Evolutionary conservation across 768 basidiomycete species (phyloP).

Genomic region (Leccinum ochraceum): DNA sequence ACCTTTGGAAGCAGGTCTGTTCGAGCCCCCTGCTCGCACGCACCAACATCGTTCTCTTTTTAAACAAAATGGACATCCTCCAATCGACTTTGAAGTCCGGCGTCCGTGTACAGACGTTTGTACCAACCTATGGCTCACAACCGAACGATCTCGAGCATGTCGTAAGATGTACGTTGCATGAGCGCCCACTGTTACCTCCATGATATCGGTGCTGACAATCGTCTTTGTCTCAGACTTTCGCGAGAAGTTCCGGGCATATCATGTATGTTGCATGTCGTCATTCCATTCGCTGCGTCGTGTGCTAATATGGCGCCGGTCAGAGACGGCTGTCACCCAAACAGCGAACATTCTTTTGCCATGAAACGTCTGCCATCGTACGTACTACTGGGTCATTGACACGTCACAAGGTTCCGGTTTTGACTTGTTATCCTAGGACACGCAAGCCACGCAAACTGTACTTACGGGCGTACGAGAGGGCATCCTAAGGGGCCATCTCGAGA

Average conservation of each 20-base stretch:
- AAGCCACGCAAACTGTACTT: constrained; percentile 39
- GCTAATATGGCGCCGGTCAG: constrained; percentile 32
- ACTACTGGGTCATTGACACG: neutral
- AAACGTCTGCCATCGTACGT: constrained; percentile 71
- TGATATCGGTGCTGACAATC: neutral
- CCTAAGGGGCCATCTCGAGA: constrained; percentile 33
- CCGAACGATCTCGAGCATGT: constrained; percentile 62
- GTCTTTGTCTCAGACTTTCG: constrained; percentile 52
- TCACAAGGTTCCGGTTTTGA: neutral
- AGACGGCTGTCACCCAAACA: constrained; percentile 56
- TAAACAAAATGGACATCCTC: constrained; percentile 76
- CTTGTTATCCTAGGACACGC: constrained; percentile 34
- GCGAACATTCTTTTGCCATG: constrained; percentile 65
- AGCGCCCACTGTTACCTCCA: neutral
- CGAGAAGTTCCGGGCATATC: constrained; percentile 65
- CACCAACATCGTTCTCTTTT: constrained; percentile 70
- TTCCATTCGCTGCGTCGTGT: neutral
- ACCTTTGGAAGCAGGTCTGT: constrained; percentile 72
- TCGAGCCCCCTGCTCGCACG: constrained; percentile 57
- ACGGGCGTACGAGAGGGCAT: constrained; percentile 46
- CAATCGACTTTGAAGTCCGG: constrained; percentile 55
- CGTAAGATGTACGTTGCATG: constrained; percentile 53
- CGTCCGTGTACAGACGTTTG: constrained; percentile 55
- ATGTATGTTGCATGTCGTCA: constrained; percentile 42
- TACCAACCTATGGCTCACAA: constrained; percentile 59